phyloP scores from a whole-genome alignment of 2,329 filamentous ascomycete species.

The Apiospora rasikravindrae region DNA sequence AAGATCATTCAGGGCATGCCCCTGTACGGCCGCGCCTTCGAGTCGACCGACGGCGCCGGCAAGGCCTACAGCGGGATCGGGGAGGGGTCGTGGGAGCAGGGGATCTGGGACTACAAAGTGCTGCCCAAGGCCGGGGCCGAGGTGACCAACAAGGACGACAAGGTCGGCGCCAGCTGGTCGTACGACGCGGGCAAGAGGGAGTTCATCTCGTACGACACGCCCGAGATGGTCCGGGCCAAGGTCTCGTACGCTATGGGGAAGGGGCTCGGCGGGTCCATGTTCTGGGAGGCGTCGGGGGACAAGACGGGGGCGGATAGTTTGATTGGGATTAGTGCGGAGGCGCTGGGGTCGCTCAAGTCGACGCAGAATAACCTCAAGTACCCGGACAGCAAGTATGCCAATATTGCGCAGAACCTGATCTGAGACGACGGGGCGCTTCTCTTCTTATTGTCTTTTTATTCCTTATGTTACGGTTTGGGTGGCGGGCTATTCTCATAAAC shows the following conservation, averaged over 20 bases:
- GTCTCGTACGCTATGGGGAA: conserved; percentile 66
- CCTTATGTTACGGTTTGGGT: background rate
- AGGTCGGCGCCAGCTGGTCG: conserved; percentile 69
- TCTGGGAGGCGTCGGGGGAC: conserved; percentile 82
- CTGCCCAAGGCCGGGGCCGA: conserved; percentile 59
- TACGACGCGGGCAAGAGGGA: conserved; percentile 66
- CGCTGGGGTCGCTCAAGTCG: conserved; percentile 45
- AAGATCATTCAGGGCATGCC: conserved; percentile 84
- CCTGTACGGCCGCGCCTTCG: conserved; percentile 77
- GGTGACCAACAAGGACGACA: conserved; percentile 61
- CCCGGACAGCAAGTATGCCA: conserved; percentile 60
- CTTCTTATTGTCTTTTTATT: background rate
- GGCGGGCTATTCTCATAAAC: background rate
- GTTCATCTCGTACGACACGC: conserved; percentile 76
- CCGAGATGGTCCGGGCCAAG: conserved; percentile 65
- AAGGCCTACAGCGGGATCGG: conserved; percentile 67
- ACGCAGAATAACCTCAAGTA: conserved; percentile 57
- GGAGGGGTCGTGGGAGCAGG: conserved; percentile 72
- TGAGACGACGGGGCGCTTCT: background rate
- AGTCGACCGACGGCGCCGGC: conserved; percentile 67
- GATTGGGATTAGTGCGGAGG: conserved; percentile 53
- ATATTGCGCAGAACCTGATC: conserved; percentile 43
- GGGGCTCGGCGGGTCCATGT: conserved; percentile 79
- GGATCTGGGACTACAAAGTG: conserved; percentile 82
- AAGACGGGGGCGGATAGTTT: conserved; percentile 63